Conservation (phyloP, 371 early-diverging fungal species). For the Fennellomyces sp. region DNA sequence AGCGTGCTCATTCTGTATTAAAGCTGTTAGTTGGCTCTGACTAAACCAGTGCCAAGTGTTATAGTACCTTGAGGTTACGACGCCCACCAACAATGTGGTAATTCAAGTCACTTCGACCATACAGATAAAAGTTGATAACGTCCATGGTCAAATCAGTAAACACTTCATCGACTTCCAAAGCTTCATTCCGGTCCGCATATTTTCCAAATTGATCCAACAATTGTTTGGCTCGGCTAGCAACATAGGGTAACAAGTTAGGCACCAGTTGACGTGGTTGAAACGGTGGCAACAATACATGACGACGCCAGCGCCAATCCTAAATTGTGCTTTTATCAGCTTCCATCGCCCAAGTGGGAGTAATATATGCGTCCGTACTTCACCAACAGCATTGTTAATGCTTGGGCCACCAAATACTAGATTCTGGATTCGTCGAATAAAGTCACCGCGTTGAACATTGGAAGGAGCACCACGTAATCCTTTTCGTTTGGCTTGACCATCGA, state of each 20-base stretch:
- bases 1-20: conserved; percentile 33
- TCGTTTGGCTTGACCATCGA: conserved; percentile 39
- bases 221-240: conserved; percentile 22
- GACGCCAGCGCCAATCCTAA: conserved; percentile 58
- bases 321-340: too few species aligned
- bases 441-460: conserved; percentile 39
- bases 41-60: too few species aligned
- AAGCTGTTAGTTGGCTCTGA: too few species aligned
- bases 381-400: conserved; percentile 44
- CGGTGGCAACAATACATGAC: conserved; percentile 45
- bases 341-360: too few species aligned
- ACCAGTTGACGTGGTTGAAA: conserved; percentile 50
- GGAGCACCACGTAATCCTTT: conserved; percentile 15
- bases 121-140: conserved; percentile 52
- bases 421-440: conserved; percentile 43
- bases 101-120: conserved; percentile 44
- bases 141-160: conserved; percentile 52
- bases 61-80: conserved; percentile 42
- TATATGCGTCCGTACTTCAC: conserved; percentile 30
- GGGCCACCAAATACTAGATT: conserved; percentile 53
- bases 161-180: conserved; percentile 39
- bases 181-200: conserved; percentile 18
- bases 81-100: conserved; percentile 42
- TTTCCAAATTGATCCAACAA: conserved; percentile 23
- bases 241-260: conserved; percentile 44